Conservation (phyloP, 352 stramenopile genomes). For the Phytophthora tentaculata region DNA sequence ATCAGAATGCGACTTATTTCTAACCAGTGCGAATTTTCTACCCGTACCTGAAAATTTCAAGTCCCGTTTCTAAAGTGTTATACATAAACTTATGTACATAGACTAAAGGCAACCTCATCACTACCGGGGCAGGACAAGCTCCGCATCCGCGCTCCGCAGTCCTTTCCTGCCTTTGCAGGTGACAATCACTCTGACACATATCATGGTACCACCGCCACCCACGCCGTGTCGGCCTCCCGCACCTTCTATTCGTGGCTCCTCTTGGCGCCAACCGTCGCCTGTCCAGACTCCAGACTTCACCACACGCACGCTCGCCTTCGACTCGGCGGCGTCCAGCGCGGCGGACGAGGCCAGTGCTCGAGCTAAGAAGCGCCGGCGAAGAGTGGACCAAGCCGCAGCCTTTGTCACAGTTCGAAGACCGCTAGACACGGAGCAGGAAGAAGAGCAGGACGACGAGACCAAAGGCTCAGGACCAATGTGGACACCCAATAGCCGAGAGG, state of each 20-base stretch:
- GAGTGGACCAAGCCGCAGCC: conserved; percentile 32
- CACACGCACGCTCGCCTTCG: conserved; percentile 50
- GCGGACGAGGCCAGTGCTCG: conserved; percentile 29
- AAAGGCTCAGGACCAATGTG: conserved; percentile 10
- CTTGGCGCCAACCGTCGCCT: conserved; percentile 41
- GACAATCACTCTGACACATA: conserved; percentile 5
- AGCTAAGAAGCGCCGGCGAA: conserved; percentile 49
- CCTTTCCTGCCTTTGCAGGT: not conserved
- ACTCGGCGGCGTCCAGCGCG: conserved; percentile 39
- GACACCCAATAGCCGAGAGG: conserved; percentile 11
- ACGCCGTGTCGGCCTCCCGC: conserved; percentile 19
- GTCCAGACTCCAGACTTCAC: conserved; percentile 53
- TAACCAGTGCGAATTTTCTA: too few species aligned
- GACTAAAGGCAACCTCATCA: too few species aligned
- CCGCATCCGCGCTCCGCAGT: conserved; percentile 33
- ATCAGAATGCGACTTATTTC: too few species aligned
- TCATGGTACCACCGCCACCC: conserved; percentile 17
- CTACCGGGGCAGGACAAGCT: too few species aligned
- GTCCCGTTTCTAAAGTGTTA: not conserved
- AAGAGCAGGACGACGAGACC: conserved; percentile 13
- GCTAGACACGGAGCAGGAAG: conserved; percentile 12
- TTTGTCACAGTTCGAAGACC: conserved; percentile 40
- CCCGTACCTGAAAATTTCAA: too few species aligned
- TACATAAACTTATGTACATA: not conserved
- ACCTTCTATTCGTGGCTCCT: conserved; percentile 33